Conservation (phyloP, 768 basidiomycete species). For the Suillus plorans region DNA sequence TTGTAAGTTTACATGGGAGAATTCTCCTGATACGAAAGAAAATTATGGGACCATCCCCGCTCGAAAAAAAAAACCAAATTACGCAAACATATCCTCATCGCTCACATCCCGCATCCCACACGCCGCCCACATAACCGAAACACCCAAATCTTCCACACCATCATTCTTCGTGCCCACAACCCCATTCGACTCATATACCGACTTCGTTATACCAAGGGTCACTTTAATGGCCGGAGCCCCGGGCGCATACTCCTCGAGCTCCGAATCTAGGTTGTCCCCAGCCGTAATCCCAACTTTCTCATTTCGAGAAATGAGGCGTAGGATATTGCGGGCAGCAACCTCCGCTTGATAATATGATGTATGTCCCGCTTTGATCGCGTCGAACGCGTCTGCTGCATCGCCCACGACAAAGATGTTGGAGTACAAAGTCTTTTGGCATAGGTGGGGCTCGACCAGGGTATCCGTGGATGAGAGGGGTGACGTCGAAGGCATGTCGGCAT, state of each 20-base stretch:
- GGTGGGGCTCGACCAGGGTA: constrained; percentile 13
- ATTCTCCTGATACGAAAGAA: too few relatives aligned
- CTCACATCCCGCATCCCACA: constrained; percentile 43
- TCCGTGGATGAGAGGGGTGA: constrained; percentile 10
- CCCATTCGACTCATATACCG: constrained; percentile 47
- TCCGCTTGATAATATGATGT: constrained; percentile 52
- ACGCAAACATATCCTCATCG: constrained; percentile 27
- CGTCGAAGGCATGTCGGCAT: not conserved
- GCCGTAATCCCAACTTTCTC: not conserved
- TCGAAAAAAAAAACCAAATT: not conserved
- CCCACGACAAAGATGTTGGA: constrained; percentile 62
- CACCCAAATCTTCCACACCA: constrained; percentile 48
- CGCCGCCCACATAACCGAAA: constrained; percentile 44
- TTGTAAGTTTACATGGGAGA: too few relatives aligned
- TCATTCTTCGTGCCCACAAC: constrained; percentile 45
- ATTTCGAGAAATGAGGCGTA: constrained; percentile 40
- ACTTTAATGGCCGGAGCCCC: constrained; percentile 58
- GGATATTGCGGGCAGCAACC: constrained; percentile 55
- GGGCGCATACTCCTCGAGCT: constrained; percentile 47
- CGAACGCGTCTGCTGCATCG: constrained; percentile 64
- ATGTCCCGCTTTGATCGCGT: constrained; percentile 61
- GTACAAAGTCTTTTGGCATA: constrained; percentile 33
- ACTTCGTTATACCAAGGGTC: constrained; percentile 53
- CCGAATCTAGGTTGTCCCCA: not conserved
- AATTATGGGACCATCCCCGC: too few relatives aligned